Evolutionary conservation across 192 early-diverging fungal genomes (phyloP).

Genomic region (Backusella psychrophila): DNA sequence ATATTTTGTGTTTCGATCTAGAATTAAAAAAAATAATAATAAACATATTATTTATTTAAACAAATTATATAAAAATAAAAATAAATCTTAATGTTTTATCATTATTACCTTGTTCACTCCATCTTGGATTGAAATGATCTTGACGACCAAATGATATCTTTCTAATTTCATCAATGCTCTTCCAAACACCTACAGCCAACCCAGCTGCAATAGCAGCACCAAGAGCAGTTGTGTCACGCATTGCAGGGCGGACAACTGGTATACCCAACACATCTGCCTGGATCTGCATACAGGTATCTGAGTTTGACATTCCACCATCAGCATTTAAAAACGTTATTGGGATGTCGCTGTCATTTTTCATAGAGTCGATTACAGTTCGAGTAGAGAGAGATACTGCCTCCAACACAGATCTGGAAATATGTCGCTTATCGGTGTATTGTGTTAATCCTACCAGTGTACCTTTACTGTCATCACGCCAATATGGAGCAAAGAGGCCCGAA

Average conservation of each 20-base stretch:
- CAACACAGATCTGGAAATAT: conserved; percentile 84
- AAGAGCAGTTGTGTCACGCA: conserved; percentile 90
- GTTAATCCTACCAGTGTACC: conserved; percentile 87
- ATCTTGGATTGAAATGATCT: conserved; percentile 7
- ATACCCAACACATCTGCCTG: conserved; percentile 86
- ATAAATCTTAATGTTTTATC: neutral
- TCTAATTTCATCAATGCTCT: neutral
- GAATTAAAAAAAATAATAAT: conserved; percentile 5
- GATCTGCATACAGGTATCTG: conserved; percentile 88
- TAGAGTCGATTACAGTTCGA: conserved; percentile 84
- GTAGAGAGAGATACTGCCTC: conserved; percentile 91
- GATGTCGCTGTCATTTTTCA: conserved; percentile 72
- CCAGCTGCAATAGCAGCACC: conserved; percentile 74
- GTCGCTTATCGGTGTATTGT: conserved; percentile 80
- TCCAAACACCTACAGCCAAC: conserved; percentile 22
- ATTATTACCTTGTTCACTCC: neutral
- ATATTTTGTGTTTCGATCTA: conserved; percentile 50
- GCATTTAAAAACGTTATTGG: conserved; percentile 74
- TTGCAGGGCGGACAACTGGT: conserved; percentile 66
- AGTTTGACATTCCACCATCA: conserved; percentile 92
- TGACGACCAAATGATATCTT: neutral
- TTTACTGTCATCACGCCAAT: conserved; percentile 93
- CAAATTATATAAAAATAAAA: no score
- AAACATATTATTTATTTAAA: neutral
- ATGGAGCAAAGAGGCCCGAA: conserved; percentile 90